A percentile compares a stretch with the other conserved stretches of the same genome.
Conservation (phyloP, 2,329 filamentous ascomycete genomes). For the Coniochaeta ligniaria region DNA sequence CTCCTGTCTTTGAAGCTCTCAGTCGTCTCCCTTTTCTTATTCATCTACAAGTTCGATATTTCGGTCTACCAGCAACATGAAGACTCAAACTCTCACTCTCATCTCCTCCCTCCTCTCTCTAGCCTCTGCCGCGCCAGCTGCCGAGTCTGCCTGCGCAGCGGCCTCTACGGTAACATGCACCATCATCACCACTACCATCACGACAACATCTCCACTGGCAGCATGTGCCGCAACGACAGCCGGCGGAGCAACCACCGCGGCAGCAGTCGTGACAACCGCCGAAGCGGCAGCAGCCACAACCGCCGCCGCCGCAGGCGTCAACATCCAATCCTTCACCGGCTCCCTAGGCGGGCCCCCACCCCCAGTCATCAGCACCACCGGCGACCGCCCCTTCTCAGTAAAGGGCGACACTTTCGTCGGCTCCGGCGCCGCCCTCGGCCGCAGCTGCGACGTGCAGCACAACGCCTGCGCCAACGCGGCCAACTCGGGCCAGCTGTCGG, state of each 20-base stretch:
- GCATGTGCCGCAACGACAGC: neutral
- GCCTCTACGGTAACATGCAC: neutral
- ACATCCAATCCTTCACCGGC: constrained; percentile 4
- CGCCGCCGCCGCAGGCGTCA: neutral
- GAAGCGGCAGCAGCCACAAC: neutral
- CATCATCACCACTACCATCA: neutral
- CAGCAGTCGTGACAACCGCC: neutral
- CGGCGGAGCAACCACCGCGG: neutral
- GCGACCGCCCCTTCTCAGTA: neutral
- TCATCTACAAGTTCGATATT: neutral
- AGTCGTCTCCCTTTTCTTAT: neutral
- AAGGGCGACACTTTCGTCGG: neutral
- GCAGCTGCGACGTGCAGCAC: constrained; percentile 4
- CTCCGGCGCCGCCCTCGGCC: neutral
- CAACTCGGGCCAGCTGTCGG: constrained; percentile 2
- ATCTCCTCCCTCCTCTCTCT: neutral
- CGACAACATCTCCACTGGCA: neutral
- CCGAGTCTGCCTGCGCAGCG: neutral
- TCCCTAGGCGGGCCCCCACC: constrained; percentile 1
- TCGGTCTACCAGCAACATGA: neutral
- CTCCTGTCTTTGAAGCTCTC: neutral
- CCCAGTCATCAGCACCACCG: neutral
- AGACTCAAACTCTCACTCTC: neutral
- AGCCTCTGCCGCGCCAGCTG: neutral
- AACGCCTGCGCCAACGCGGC: constrained; percentile 2